Percentiles rank a stretch among this genome's conserved stretches.
phyloP scores from a whole-genome alignment of 1,284 basidiomycete species.

The Neotropicomus parvogracilis region DNA sequence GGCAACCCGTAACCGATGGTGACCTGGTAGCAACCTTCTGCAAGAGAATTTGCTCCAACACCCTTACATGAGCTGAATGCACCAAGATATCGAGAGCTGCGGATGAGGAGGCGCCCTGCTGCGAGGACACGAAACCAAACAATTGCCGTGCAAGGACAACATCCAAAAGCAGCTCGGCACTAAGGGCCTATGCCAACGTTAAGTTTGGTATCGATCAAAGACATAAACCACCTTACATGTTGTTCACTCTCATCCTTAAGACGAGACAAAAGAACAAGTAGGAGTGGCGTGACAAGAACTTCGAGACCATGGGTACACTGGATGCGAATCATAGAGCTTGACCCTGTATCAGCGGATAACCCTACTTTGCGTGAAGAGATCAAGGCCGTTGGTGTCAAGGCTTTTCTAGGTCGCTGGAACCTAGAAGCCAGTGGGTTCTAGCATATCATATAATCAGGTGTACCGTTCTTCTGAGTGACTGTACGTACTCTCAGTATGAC shows the following conservation, averaged over 20 bases:
- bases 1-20: slow-evolving; percentile 1
- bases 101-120: slow-evolving; percentile 3
- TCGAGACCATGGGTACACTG: slow-evolving; percentile 35
- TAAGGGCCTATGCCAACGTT: slow-evolving; percentile 33
- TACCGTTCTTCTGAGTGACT: not conserved
- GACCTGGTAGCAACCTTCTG: slow-evolving; percentile 1
- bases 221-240: slow-evolving; percentile 34
- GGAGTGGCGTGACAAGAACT: slow-evolving; percentile 45
- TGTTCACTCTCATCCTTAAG: slow-evolving; percentile 44
- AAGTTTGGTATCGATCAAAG: slow-evolving; percentile 1
- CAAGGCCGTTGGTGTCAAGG: slow-evolving; percentile 3
- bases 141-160: slow-evolving; percentile 41
- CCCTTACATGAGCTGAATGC: slow-evolving; percentile 24
- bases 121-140: slow-evolving; percentile 24
- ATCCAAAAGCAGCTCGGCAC: slow-evolving; percentile 50
- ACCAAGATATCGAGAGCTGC: slow-evolving; percentile 24
- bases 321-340: slow-evolving; percentile 21
- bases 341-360: not conserved
- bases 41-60: slow-evolving; percentile 26
- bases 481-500: slow-evolving; percentile 32
- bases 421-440: slow-evolving; percentile 15
- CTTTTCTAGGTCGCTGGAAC: slow-evolving; percentile 10
- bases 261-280: slow-evolving; percentile 35
- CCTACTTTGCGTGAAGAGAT: slow-evolving; percentile 5
- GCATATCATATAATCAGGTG: not conserved